phyloP scores from a whole-genome alignment of 306 rosid genomes.

The Dalbergia cultrata region DNA sequence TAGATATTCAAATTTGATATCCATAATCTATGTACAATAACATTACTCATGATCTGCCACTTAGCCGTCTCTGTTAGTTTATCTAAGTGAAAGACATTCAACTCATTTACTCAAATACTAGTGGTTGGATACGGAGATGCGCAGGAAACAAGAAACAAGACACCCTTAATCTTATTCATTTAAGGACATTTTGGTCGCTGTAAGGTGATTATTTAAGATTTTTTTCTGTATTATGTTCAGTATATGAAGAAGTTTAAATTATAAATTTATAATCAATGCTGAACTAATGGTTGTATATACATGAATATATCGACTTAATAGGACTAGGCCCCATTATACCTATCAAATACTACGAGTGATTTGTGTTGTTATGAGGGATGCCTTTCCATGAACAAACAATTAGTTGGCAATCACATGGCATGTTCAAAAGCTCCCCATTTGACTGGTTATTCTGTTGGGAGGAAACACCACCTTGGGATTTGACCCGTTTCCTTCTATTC shows the following conservation, averaged over 20 bases:
- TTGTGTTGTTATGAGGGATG: conserved; percentile 32
- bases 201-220: neutral
- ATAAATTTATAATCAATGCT: conserved; percentile 22
- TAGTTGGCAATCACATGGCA: conserved; percentile 81
- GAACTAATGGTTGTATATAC: conserved; percentile 46
- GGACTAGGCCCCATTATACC: conserved; percentile 44
- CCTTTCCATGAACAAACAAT: conserved; percentile 41
- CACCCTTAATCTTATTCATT: conserved; percentile 1
- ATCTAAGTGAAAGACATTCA: conserved; percentile 7
- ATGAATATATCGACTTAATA: conserved; percentile 38
- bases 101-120: neutral
- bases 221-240: neutral
- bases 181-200: neutral
- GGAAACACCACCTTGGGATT: conserved; percentile 56
- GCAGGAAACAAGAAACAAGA: conserved; percentile 5
- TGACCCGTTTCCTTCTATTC: conserved; percentile 41
- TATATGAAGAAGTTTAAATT: conserved; percentile 1
- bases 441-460: conserved; percentile 54
- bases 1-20: too few relatives aligned
- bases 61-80: neutral
- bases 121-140: neutral
- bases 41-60: too few relatives aligned
- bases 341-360: conserved; percentile 40
- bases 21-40: too few relatives aligned
- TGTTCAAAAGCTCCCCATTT: conserved; percentile 57